Evolutionary conservation across 306 rosid species (phyloP).

Genomic region (Begonia peltatifolia): DNA sequence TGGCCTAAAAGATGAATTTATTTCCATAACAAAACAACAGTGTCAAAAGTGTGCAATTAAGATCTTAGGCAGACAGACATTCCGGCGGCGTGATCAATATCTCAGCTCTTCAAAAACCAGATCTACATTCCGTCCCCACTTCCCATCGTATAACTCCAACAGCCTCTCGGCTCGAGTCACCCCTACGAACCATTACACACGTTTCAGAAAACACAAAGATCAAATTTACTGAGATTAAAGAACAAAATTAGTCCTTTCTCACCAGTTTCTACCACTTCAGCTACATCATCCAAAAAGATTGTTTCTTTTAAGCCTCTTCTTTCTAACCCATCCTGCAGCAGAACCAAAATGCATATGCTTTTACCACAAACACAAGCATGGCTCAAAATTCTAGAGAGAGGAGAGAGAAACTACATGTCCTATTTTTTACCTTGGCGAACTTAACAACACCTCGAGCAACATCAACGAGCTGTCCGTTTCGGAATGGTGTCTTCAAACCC

Average conservation of each 20-base stretch:
- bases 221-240: background rate
- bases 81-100: conserved; percentile 20
- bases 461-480: conserved; percentile 79
- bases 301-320: conserved; percentile 89
- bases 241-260: conserved; percentile 1
- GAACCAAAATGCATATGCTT: background rate
- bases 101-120: conserved; percentile 84
- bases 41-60: too few species aligned
- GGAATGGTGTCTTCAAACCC: conserved; percentile 85
- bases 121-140: conserved; percentile 76
- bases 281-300: conserved; percentile 76
- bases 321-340: conserved; percentile 81
- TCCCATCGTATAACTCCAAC: conserved; percentile 64
- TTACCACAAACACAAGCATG: background rate
- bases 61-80: too few species aligned
- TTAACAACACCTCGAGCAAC: conserved; percentile 77
- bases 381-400: too few species aligned
- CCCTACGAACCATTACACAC: conserved; percentile 29
- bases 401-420: conserved; percentile 2
- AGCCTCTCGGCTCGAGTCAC: conserved; percentile 88
- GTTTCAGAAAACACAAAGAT: background rate
- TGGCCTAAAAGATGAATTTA: too few species aligned
- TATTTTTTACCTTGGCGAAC: conserved; percentile 54
- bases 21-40: too few species aligned
- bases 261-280: conserved; percentile 89